Base-by-base conservation (phyloP, 192 early-diverging fungal species). In the Funneliformis geosporum region DNA sequence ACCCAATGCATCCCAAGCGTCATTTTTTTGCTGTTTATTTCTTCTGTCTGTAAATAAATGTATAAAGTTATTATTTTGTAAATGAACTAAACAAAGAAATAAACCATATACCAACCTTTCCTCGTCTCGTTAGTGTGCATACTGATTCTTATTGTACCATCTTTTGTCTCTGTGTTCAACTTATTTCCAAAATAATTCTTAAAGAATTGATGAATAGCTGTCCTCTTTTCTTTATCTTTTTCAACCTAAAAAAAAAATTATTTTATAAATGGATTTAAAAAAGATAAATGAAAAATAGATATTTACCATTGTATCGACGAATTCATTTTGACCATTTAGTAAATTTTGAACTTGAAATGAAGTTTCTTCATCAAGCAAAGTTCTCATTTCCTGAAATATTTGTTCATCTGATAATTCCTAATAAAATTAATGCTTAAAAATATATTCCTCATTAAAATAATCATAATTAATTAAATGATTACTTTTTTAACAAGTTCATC, bases 201-300 rank as follows among this genome's bases (percentile, higher is more conserved):
- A 60, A 89, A 80, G 64, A 87, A 76, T 68, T 83, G 81, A 79
- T 93, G 91, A 47, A 90, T 82, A n/a, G 79, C 65, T 25, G 84
- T 90, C 33, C 91, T 83, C 33, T 85, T 84, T 4, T 76, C 68
- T 73, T 92, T 91, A n/a, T 88, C 87, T 14, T 82, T 75, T 46
- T 86, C 81, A 3, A 82, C 75, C 87, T 91, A 28, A 10, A 28
- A 16, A 72, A 23, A 47, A 23, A 44, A 46, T 14, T 5, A 46
- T 21, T 42, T 68, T 42, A 16, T 28, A 46, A 47, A 69, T 43
- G 1, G n/a, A 23, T 23, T 9, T n/a, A 9, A 10, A 2, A 38
- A 23, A 68, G 21, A 42, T 39, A 39, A 66, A 18, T 40, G 60
- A 18, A 21, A 68, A 42, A 28, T 7, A 46, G n/a, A 11, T 55